Conservation (phyloP, 768 basidiomycete genomes). For the Rhodotorula toruloides region DNA sequence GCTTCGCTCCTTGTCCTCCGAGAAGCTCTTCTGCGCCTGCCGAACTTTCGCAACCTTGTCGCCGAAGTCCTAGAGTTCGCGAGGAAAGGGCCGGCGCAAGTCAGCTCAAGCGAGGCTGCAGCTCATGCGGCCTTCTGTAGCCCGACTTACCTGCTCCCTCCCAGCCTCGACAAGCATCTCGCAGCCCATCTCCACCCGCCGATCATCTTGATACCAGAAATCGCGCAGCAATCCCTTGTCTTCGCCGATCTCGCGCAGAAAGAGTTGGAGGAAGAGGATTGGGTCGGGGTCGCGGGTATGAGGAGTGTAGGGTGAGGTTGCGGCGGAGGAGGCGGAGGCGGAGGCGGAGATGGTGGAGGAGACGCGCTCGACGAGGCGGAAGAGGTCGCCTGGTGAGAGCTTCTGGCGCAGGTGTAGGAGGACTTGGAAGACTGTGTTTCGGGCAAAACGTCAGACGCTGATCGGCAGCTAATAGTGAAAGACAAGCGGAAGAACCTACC, state of each 20-base stretch:
- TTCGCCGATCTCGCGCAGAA: conserved; percentile 73
- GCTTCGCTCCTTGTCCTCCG: conserved; percentile 80
- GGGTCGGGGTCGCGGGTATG: neutral
- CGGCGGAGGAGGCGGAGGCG: neutral
- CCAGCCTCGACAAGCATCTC: conserved; percentile 49
- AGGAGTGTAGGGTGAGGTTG: neutral
- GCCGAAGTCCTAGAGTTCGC: conserved; percentile 59
- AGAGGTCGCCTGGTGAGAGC: conserved; percentile 81
- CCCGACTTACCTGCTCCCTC: neutral
- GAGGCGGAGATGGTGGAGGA: conserved; percentile 20
- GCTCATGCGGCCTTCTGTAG: neutral
- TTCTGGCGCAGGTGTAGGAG: conserved; percentile 78
- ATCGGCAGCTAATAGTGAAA: neutral
- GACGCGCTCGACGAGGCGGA: conserved; percentile 71
- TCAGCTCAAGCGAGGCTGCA: neutral
- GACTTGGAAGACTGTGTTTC: conserved; percentile 75
- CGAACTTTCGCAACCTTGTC: conserved; percentile 68
- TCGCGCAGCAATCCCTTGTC: conserved; percentile 62
- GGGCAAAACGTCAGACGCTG: neutral
- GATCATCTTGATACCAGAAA: conserved; percentile 96
- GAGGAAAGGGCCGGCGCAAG: neutral
- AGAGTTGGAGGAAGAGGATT: conserved; percentile 66
- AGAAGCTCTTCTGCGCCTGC: conserved; percentile 84
- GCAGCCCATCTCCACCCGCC: conserved; percentile 87
- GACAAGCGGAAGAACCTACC: conserved; percentile 52